These are phyloP conservation scores for Nemania serpens DNA, from an alignment of 2,329 filamentous ascomycete genomes.

Conservation along the genomic window DNA sequence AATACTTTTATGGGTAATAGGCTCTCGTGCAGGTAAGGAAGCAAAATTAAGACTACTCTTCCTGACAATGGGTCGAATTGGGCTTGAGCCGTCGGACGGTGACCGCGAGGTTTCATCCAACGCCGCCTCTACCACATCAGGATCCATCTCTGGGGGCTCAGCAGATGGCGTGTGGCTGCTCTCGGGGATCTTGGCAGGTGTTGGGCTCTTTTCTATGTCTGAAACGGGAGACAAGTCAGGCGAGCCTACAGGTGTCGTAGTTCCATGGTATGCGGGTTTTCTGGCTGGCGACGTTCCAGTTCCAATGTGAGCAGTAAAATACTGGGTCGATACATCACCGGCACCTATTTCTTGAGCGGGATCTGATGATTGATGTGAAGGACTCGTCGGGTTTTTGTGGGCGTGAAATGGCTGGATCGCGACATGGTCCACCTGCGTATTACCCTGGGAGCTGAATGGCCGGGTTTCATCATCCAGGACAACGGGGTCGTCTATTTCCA, in stretches of 20 bases:
- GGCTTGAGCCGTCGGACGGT: conserved; percentile 73
- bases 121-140: conserved; percentile 35
- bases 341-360: conserved; percentile 27
- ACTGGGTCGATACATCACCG: conserved; percentile 36
- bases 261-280: conserved; percentile 33
- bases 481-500: conserved; percentile 44
- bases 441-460: conserved; percentile 30
- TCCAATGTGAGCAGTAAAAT: conserved; percentile 36
- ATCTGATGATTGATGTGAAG: conserved; percentile 30
- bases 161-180: conserved; percentile 21
- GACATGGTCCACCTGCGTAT: conserved; percentile 30
- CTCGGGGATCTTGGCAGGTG: conserved; percentile 13
- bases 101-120: conserved; percentile 49
- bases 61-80: conserved; percentile 75
- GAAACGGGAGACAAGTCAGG: conserved; percentile 26
- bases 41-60: conserved; percentile 97
- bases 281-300: conserved; percentile 28
- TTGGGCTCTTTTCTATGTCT: conserved; percentile 26
- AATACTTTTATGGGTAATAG: conserved; percentile 83
- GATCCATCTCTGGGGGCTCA: conserved; percentile 29
- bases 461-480: conserved; percentile 33
- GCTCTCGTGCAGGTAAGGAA: conserved; percentile 87
- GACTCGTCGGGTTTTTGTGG: conserved; percentile 25
- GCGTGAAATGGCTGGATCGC: conserved; percentile 30
- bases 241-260: conserved; percentile 42